phyloP scores from a whole-genome alignment of 1,284 basidiomycete genomes.

The Agaricales sp. region DNA sequence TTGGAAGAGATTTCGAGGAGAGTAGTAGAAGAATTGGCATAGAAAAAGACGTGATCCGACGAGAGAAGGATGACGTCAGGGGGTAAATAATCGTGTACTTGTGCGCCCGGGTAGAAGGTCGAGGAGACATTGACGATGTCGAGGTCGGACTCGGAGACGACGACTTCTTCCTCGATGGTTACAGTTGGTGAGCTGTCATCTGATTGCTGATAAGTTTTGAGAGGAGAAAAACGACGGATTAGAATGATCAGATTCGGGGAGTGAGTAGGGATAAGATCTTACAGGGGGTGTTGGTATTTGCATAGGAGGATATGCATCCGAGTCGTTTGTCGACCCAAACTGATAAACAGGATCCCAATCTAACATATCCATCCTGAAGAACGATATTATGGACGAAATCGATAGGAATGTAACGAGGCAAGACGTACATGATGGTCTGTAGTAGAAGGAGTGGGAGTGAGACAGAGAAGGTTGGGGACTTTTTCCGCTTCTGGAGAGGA shows the following conservation, averaged over 20 bases:
- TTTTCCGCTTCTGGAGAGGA: too few species aligned
- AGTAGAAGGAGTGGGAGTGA: too few species aligned
- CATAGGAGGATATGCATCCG: too few species aligned
- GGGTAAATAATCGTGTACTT: slow-evolving; percentile 37
- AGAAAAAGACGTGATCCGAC: slow-evolving; percentile 68
- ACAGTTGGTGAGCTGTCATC: slow-evolving; percentile 36
- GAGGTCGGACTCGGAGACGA: too few species aligned
- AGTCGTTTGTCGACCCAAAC: slow-evolving; percentile 27
- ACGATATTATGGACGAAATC: background rate
- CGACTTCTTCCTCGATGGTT: slow-evolving; percentile 27
- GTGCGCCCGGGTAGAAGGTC: slow-evolving; percentile 63
- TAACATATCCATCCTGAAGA: slow-evolving; percentile 26
- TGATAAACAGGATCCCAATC: slow-evolving; percentile 58
- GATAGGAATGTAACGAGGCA: background rate
- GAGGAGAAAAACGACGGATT: slow-evolving; percentile 3
- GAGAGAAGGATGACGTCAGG: slow-evolving; percentile 59
- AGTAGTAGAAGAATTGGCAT: slow-evolving; percentile 41
- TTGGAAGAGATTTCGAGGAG: slow-evolving; percentile 46
- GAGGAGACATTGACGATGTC: slow-evolving; percentile 68
- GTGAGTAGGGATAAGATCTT: slow-evolving; percentile 22
- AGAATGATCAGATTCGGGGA: slow-evolving; percentile 3
- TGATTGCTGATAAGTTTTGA: slow-evolving; percentile 32
- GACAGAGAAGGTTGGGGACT: too few species aligned
- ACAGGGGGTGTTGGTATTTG: slow-evolving; percentile 55
- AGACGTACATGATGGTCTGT: background rate